Conservation (phyloP, 495 filamentous ascomycete species). For the Aspergillus indologenus region DNA sequence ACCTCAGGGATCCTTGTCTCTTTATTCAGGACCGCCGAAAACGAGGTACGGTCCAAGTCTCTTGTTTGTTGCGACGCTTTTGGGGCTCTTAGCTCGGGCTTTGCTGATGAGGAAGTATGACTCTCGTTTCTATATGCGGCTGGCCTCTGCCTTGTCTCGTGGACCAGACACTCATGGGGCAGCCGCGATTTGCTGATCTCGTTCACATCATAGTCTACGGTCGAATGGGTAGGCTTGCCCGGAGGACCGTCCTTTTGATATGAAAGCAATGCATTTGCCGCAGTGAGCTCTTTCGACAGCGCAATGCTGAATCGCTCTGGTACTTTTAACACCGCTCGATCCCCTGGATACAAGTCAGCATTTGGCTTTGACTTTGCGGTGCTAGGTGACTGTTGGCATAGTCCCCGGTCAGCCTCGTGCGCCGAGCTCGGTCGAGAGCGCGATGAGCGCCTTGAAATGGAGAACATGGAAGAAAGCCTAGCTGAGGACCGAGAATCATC, state of each 20-base stretch:
- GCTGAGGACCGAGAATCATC: slow-evolving; percentile 29
- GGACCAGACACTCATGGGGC: not conserved
- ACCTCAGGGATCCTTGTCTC: slow-evolving; percentile 12
- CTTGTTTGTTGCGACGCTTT: not conserved
- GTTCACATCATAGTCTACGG: not conserved
- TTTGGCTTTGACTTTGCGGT: slow-evolving; percentile 1
- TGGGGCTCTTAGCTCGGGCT: not conserved
- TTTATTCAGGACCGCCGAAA: slow-evolving; percentile 29
- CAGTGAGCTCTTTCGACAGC: slow-evolving; percentile 32
- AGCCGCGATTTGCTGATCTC: no score
- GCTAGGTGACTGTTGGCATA: slow-evolving; percentile 6
- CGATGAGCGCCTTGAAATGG: slow-evolving; percentile 31
- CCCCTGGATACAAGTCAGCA: slow-evolving; percentile 7
- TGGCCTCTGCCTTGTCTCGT: not conserved
- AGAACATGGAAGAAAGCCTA: slow-evolving; percentile 33
- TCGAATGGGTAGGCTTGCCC: slow-evolving; percentile 14
- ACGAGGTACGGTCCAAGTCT: slow-evolving; percentile 32
- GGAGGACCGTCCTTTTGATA: slow-evolving; percentile 14
- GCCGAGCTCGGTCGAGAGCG: slow-evolving; percentile 31
- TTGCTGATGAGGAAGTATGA: not conserved
- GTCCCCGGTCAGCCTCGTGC: slow-evolving; percentile 19
- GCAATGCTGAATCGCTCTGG: slow-evolving; percentile 35
- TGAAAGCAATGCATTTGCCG: slow-evolving; percentile 27
- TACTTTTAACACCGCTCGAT: slow-evolving; percentile 25
- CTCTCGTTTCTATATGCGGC: not conserved